Conservation (phyloP, 2,329 filamentous ascomycete genomes). For the Cladorrhinum sp. region DNA sequence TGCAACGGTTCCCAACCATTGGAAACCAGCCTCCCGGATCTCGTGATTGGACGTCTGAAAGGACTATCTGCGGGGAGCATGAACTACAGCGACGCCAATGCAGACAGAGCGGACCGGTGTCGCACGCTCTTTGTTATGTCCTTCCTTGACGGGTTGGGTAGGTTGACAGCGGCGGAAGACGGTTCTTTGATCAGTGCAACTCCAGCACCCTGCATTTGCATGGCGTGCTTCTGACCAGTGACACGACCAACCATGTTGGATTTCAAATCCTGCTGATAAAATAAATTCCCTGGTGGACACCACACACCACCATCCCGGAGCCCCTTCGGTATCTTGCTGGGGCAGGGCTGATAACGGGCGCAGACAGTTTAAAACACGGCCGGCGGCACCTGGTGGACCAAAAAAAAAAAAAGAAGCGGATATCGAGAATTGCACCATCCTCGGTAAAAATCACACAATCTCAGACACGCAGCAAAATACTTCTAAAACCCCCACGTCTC, state of each 20-base stretch:
- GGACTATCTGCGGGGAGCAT: background rate
- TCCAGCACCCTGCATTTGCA: background rate
- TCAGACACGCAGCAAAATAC: background rate
- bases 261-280: background rate
- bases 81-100: conserved; percentile 6
- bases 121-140: conserved; percentile 5
- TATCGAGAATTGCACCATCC: conserved; percentile 19
- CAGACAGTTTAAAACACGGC: conserved; percentile 20
- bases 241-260: background rate
- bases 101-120: conserved; percentile 9
- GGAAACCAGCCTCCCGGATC: background rate
- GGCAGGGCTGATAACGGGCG: background rate
- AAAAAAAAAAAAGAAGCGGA: conserved; percentile 1
- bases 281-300: conserved; percentile 8
- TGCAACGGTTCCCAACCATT: conserved; percentile 7
- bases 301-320: conserved; percentile 11
- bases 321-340: conserved; percentile 10
- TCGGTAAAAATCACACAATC: conserved; percentile 19
- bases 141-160: conserved; percentile 6
- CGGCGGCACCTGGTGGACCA: conserved; percentile 9
- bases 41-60: background rate
- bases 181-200: background rate
- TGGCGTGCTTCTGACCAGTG: background rate
- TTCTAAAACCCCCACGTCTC: conserved; percentile 19
- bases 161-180: background rate